Evolutionary conservation across 345 rosid species (phyloP), one percentile per base, ranked within the genome.

Genomic region (Salix suchowensis): DNA sequence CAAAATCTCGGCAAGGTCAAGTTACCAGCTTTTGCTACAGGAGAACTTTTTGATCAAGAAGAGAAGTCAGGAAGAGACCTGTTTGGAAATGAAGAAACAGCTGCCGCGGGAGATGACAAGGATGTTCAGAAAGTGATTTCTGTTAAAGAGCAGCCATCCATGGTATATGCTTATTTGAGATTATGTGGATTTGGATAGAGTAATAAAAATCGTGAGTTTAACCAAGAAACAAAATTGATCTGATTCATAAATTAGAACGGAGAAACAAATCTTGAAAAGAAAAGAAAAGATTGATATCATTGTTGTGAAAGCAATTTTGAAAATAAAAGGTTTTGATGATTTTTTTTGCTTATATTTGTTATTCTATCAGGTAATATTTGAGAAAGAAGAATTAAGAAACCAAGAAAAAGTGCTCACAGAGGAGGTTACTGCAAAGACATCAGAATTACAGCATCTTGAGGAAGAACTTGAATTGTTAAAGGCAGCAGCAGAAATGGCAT

Each of bases 401-500:
- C 77, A 73, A 77, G 89, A 86, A 70, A 76, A 77, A 32, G 19
- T 72, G 77, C 82, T 90, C 64, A 48, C 23, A 73, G 87, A 74
- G 77, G 88, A 88, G 75, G 67, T 80, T 26, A 72, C 65, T n/a
- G 80, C 78, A 61, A 86, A 87, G 76, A 76, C 85, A 75, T 82
- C 77, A 64, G 87, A 87, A 78, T 66, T 85, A 54, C 44, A 23
- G 61, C 70, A 76, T 73, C 91, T 90, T 79, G 85, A 88, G 26
- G 68, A 85, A 78, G 91, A 94, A 80, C 67, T 87, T 69, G 84
- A 89, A 72, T 82, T 84, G 70, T 82, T 88, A 67, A 86, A 86
- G 81, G 84, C 80, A 11, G 94, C 92, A 7, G 78, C 88, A 16
- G 88, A 86, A 80, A 85, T 84, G 86, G 90, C 86, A 73, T 84